These are phyloP conservation scores for Mycosphaerella sp. DNA, from an alignment of 2,329 filamentous ascomycete genomes.

Conservation along the genomic window DNA sequence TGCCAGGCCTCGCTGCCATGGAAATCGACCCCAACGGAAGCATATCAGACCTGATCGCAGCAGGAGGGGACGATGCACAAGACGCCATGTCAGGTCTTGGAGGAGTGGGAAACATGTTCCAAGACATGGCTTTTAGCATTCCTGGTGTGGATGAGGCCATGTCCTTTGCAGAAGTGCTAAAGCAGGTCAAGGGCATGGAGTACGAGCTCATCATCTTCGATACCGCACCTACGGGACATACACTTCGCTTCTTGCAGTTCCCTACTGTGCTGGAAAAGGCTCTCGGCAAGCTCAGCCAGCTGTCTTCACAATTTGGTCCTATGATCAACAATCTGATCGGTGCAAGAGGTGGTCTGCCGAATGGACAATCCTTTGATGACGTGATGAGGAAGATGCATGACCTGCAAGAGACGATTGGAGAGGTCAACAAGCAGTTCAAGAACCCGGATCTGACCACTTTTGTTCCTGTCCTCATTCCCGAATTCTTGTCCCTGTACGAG, in stretches of 20 bases:
- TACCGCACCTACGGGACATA: constrained; percentile 95
- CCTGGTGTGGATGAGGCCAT: constrained; percentile 98
- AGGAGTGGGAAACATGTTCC: constrained; percentile 91
- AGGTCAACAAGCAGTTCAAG: constrained; percentile 98
- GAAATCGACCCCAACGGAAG: constrained; percentile 98
- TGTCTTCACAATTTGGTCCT: constrained; percentile 89
- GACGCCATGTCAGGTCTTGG: constrained; percentile 63
- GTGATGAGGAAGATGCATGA: constrained; percentile 93
- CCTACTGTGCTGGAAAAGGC: constrained; percentile 97
- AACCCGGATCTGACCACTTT: constrained; percentile 93
- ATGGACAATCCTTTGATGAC: constrained; percentile 87
- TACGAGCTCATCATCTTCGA: constrained; percentile 99
- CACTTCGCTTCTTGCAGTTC: constrained; percentile 96
- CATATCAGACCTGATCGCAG: constrained; percentile 87
- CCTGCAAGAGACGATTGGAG: constrained; percentile 82
- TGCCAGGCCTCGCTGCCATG: constrained; percentile 93
- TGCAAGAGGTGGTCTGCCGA: constrained; percentile 67
- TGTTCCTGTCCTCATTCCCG: constrained; percentile 95
- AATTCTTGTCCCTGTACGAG: constrained; percentile 95
- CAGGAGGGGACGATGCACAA: constrained; percentile 62
- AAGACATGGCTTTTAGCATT: constrained; percentile 95
- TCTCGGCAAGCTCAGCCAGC: constrained; percentile 90
- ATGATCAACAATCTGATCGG: constrained; percentile 93
- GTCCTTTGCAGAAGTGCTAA: constrained; percentile 98
- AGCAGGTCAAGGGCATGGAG: constrained; percentile 97